phyloP scores from a whole-genome alignment of 306 rosid species.

The Cercis canadensis region DNA sequence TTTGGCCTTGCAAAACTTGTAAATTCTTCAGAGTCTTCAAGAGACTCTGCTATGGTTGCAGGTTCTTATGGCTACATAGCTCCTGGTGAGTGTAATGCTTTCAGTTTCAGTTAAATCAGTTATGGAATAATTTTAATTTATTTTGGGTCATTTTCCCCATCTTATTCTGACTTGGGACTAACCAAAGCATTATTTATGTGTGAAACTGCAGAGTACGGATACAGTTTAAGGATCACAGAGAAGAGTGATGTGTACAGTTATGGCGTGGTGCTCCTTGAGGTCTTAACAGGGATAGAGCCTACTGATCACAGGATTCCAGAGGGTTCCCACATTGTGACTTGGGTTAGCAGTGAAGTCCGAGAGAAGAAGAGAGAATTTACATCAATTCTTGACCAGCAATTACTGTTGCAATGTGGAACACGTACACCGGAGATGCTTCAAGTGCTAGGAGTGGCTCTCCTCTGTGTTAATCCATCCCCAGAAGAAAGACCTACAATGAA shows the following conservation, averaged over 20 bases:
- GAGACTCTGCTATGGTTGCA: slow-evolving; percentile 69
- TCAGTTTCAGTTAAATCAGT: neutral
- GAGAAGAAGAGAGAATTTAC: slow-evolving; percentile 60
- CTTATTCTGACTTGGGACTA: slow-evolving; percentile 23
- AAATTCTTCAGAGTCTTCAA: slow-evolving; percentile 64
- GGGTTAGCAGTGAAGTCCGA: slow-evolving; percentile 75
- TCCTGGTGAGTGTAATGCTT: slow-evolving; percentile 67
- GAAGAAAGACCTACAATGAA: slow-evolving; percentile 92
- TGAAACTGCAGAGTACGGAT: slow-evolving; percentile 85
- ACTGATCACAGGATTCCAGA: slow-evolving; percentile 76
- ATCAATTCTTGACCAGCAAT: slow-evolving; percentile 75
- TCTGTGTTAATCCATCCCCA: slow-evolving; percentile 78
- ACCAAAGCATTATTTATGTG: slow-evolving; percentile 14
- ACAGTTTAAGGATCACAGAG: slow-evolving; percentile 92
- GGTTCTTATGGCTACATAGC: slow-evolving; percentile 98
- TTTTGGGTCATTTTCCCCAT: slow-evolving; percentile 1
- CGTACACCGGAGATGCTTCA: slow-evolving; percentile 91
- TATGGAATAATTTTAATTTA: neutral
- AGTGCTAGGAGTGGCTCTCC: slow-evolving; percentile 89
- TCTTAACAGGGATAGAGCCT: slow-evolving; percentile 83
- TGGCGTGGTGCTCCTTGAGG: slow-evolving; percentile 86
- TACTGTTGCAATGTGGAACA: slow-evolving; percentile 75
- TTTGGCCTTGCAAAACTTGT: slow-evolving; percentile 87
- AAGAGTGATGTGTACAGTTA: slow-evolving; percentile 96
- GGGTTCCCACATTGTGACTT: slow-evolving; percentile 71